phyloP scores from a whole-genome alignment of 148 eudicot genomes.

The Beta vulgaris region DNA sequence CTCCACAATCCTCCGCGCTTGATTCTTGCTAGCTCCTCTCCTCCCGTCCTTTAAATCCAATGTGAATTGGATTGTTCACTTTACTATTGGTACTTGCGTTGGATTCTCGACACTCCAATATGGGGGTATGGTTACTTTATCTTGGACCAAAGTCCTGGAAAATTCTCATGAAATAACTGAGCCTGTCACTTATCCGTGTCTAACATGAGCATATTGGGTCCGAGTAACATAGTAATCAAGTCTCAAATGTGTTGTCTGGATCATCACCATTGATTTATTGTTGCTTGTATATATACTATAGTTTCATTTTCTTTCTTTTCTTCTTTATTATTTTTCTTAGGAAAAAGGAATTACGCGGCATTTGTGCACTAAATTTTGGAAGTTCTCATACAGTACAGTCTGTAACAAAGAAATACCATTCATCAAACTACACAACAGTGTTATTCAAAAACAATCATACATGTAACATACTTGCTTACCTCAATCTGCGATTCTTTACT shows the following conservation, averaged over 20 bases:
- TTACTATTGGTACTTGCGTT: no score
- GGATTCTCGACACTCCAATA: no score
- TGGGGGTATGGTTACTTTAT: no score
- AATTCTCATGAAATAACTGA: no score
- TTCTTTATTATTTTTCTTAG: not conserved
- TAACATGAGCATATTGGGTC: no score
- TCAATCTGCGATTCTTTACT: not conserved
- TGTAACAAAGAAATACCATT: not conserved
- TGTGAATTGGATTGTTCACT: no score
- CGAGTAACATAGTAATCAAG: no score
- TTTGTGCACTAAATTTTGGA: slow-evolving; percentile 19
- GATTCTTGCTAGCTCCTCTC: slow-evolving; percentile 1
- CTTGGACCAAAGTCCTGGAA: no score
- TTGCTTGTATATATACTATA: slow-evolving; percentile 10
- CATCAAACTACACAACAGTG: slow-evolving; percentile 4
- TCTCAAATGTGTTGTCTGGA: not conserved
- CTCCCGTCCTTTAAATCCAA: not conserved
- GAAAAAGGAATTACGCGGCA: not conserved
- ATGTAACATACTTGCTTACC: not conserved
- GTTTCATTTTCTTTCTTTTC: not conserved
- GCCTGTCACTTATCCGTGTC: no score
- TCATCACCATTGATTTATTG: not conserved
- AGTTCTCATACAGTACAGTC: slow-evolving; percentile 8
- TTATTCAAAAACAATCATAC: slow-evolving; percentile 1
- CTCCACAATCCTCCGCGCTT: slow-evolving; percentile 16